Evolutionary conservation across 192 early-diverging fungal genomes (phyloP), one percentile per base, ranked within the genome.

Genomic region (Rhizoclosmatium sp.): DNA sequence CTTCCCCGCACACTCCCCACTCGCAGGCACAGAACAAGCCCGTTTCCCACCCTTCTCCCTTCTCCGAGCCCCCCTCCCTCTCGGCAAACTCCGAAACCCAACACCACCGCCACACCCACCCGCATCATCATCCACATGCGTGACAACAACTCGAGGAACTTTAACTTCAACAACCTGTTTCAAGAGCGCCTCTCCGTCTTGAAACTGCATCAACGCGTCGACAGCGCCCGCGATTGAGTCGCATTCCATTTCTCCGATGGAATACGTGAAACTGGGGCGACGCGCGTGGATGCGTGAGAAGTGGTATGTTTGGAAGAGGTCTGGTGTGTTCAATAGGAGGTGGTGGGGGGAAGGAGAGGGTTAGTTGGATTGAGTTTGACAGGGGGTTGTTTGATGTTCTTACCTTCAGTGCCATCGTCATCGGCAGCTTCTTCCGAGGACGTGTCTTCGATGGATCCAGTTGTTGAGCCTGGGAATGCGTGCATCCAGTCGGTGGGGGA

Each of bases 21-120:
- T 71, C 82, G 79, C 93, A 94, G 59, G 94, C 88, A 59, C 97
- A 96, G 83, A 99, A 99, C 42, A n/a, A n/a, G n/a, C n/a, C n/a
- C n/a, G n/a, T n/a, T n/a, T n/a, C 97, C 97, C 71, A 99, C 87
- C 41, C 92, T 85, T n/a, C 82, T 66, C n/a, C 54, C 46, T 10
- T 75, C 45, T 4, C 82, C 83, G n/a, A n/a, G n/a, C n/a, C n/a
- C n/a, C n/a, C n/a, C n/a, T n/a, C n/a, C n/a, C n/a, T n/a, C n/a
- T n/a, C n/a, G n/a, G n/a, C n/a, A n/a, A n/a, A n/a, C n/a, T n/a
- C n/a, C n/a, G n/a, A n/a, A n/a, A n/a, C n/a, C n/a, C n/a, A n/a
- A n/a, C n/a, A n/a, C n/a, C n/a, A n/a, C n/a, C n/a, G n/a, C n/a
- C n/a, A n/a, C n/a, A n/a, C n/a, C n/a, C n/a, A n/a, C n/a, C n/a